Evolutionary conservation across 331 rosid genomes (phyloP).

Genomic region (Cydonia oblonga): DNA sequence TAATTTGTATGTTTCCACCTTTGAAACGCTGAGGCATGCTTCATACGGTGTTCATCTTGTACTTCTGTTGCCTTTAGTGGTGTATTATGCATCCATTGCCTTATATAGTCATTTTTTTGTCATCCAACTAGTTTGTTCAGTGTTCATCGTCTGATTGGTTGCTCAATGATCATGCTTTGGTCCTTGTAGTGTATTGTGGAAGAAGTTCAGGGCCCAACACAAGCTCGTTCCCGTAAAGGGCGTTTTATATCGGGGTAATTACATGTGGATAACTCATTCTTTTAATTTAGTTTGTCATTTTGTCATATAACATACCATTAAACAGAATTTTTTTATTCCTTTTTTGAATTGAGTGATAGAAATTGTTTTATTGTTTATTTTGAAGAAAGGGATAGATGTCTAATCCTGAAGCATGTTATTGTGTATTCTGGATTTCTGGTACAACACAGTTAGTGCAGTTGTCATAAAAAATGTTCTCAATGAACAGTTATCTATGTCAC

Average conservation of each 20-base stretch:
- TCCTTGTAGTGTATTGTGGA: slow-evolving; percentile 81
- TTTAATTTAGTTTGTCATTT: background rate
- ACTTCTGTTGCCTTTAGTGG: background rate
- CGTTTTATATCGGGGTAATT: slow-evolving; percentile 88
- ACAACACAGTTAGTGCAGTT: background rate
- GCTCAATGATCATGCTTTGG: slow-evolving; percentile 11
- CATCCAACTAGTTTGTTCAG: background rate
- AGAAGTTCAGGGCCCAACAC: slow-evolving; percentile 90
- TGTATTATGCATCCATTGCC: background rate
- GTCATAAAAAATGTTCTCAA: background rate
- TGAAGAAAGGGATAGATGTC: background rate
- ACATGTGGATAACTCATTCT: background rate
- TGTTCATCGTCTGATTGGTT: background rate
- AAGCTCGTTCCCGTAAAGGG: slow-evolving; percentile 79
- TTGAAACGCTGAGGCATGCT: background rate
- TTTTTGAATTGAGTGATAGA: background rate
- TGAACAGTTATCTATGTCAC: background rate
- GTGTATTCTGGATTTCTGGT: background rate
- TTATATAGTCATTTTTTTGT: background rate
- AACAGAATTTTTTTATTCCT: background rate
- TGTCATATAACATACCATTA: background rate
- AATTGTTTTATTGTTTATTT: background rate
- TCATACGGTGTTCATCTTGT: background rate
- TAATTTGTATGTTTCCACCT: background rate
- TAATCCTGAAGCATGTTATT: background rate